Percentiles rank a stretch among this genome's conserved stretches.
These are phyloP conservation scores for Lichtheimia corymbifera DNA, from an alignment of 371 early-diverging fungal species.

Conservation along the genomic window DNA sequence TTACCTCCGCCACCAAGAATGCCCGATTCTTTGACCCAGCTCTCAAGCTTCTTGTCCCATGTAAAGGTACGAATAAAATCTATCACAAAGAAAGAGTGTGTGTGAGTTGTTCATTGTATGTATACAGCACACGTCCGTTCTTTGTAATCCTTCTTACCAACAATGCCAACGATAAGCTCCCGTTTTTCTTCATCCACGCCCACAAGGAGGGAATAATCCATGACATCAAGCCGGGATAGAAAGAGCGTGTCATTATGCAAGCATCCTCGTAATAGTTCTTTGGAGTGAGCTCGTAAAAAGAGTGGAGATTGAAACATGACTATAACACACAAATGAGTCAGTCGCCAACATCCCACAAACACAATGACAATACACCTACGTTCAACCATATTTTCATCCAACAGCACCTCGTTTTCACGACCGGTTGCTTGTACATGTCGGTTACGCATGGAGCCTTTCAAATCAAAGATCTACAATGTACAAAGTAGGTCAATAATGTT, in stretches of 20 bases:
- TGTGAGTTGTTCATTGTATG: not conserved
- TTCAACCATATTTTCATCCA: constrained; percentile 94
- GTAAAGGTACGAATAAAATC: constrained; percentile 97
- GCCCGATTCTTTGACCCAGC: constrained; percentile 93
- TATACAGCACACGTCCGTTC: not conserved
- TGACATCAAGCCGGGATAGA: constrained; percentile 84
- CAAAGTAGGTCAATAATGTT: not conserved
- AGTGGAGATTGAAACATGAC: constrained; percentile 86
- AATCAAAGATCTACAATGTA: constrained; percentile 82
- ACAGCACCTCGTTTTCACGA: constrained; percentile 82
- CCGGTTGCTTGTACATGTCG: constrained; percentile 92
- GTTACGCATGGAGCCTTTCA: constrained; percentile 96
- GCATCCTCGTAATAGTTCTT: constrained; percentile 78
- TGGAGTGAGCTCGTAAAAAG: constrained; percentile 91
- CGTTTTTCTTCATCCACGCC: constrained; percentile 86
- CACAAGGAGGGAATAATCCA: constrained; percentile 96
- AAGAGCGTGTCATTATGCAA: constrained; percentile 94
- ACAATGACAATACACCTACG: constrained; percentile 32
- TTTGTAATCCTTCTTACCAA: constrained; percentile 58
- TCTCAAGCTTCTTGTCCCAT: constrained; percentile 96
- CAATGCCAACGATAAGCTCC: constrained; percentile 94
- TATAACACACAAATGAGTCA: constrained; percentile 16
- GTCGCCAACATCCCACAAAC: not conserved
- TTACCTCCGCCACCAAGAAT: constrained; percentile 86
- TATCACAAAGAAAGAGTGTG: constrained; percentile 13